A percentile compares a stretch with the other conserved stretches of the same genome.
Conservation (phyloP, 805 yeast species). For the Suhomyces sp. region DNA sequence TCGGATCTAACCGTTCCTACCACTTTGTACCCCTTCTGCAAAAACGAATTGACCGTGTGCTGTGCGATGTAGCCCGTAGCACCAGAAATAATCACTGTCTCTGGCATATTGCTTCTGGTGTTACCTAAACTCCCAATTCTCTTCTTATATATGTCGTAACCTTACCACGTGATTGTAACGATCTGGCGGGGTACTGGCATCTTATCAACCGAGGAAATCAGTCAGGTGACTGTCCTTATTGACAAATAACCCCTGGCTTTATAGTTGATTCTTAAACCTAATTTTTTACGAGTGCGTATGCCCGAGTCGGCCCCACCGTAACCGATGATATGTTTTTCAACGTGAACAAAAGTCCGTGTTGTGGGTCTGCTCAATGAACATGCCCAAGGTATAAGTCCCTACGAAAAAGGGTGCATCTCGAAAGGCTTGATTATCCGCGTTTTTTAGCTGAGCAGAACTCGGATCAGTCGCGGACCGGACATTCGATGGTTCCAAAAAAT, state of each 20-base stretch:
- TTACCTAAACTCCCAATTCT: background rate
- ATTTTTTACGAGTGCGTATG: background rate
- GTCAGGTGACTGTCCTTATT: background rate
- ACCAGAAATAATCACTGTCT: conserved; percentile 43
- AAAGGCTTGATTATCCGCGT: background rate
- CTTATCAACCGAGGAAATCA: background rate
- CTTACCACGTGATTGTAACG: background rate
- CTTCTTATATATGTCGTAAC: background rate
- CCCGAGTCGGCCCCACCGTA: background rate
- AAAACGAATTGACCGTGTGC: conserved; percentile 41
- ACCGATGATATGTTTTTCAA: background rate
- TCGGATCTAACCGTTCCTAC: conserved; percentile 48
- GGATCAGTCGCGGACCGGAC: background rate
- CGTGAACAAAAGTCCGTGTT: background rate
- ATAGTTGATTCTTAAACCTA: background rate
- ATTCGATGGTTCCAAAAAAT: background rate
- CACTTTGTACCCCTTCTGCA: conserved; percentile 42
- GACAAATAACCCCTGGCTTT: background rate
- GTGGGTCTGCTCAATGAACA: background rate
- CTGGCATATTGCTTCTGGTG: background rate
- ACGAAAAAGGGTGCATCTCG: background rate
- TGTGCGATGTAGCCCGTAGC: conserved; percentile 54
- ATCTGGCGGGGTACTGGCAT: background rate
- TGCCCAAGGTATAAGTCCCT: background rate
- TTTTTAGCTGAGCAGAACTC: background rate